phyloP scores from a whole-genome alignment of 108 stramenopile species.

The Nannochloropsis oceanica region DNA sequence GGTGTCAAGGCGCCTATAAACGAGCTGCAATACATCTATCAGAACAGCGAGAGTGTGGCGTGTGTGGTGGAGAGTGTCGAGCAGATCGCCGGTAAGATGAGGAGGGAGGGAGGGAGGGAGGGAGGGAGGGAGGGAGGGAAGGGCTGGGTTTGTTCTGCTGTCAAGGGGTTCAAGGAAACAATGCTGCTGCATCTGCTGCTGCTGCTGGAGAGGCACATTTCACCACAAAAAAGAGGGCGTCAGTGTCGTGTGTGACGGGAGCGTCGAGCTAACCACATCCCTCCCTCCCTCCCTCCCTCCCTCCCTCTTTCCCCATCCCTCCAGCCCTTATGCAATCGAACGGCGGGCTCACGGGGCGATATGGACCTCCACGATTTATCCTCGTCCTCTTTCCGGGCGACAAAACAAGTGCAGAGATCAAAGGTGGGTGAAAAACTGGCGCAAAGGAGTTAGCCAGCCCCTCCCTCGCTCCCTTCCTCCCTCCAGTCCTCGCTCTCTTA shows the following conservation, averaged over 20 bases:
- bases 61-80: conserved; percentile 22
- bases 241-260: no score
- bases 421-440: no score
- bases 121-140: background rate
- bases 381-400: conserved; percentile 16
- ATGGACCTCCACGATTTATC: conserved; percentile 5
- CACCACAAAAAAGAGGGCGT: no score
- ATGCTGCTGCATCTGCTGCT: no score
- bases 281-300: no score
- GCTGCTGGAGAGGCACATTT: no score
- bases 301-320: background rate
- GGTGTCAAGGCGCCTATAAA: conserved; percentile 3
- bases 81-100: background rate
- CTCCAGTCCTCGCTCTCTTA: background rate
- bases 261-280: no score
- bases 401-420: conserved; percentile 7
- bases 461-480: no score
- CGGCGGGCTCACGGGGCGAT: background rate
- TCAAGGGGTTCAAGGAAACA: no score
- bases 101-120: background rate
- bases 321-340: background rate
- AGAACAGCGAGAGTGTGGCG: conserved; percentile 13
- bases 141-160: background rate
- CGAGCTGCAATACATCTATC: conserved; percentile 23
- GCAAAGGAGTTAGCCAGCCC: no score